Base-by-base conservation (phyloP, 495 filamentous ascomycete genomes). In the Podospora pseudopauciseta region DNA sequence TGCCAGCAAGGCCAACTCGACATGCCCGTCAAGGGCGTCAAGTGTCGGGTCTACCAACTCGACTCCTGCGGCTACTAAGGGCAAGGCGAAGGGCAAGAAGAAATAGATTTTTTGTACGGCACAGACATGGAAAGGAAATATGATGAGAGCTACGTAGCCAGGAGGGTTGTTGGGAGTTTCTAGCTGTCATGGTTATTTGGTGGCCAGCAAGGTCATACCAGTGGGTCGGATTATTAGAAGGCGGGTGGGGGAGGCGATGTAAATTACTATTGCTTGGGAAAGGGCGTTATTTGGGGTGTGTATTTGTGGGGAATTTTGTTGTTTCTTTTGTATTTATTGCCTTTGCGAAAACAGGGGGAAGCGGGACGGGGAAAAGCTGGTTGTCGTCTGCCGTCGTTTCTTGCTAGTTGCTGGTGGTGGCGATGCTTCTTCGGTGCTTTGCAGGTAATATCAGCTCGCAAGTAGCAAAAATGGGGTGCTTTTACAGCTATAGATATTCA, bases 71-170 rank as follows among this genome's bases (percentile, higher is more conserved):
- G 70, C 73, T 20, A 63, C 78, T 4, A 85, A 83, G 71, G 70
- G 74, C 44, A 86, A 85, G 71, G 68, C 78, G 11, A 86, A 85
- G 76, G 81, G 82, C 61, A 87, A 85, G 79, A 87, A 87, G 79
- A 86, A 86, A 71, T 86, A 74, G 70, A 54, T 49, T 11, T 49
- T 49, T 49, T 49, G 39, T 49, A 49, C 39, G 39, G 18, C 39
- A 13, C 11, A 49, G 5, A 49, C 39, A 49, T 49, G 34, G 34
- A 11, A 11, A 5, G 34, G 11, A 5, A 39, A 49, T 13, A 49
- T 16, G 39, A 49, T 49, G 15, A 16, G 39, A 49, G 39, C 39
- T 49, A 49, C 39, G 39, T 49, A 49, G 39, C 9, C 34, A 11
- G 34, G 5, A 16, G 7, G 39, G 7, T 5, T 49, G 5, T 6